Base-by-base conservation (phyloP, 140 eudicot genomes). In the Senecio squalidus region DNA sequence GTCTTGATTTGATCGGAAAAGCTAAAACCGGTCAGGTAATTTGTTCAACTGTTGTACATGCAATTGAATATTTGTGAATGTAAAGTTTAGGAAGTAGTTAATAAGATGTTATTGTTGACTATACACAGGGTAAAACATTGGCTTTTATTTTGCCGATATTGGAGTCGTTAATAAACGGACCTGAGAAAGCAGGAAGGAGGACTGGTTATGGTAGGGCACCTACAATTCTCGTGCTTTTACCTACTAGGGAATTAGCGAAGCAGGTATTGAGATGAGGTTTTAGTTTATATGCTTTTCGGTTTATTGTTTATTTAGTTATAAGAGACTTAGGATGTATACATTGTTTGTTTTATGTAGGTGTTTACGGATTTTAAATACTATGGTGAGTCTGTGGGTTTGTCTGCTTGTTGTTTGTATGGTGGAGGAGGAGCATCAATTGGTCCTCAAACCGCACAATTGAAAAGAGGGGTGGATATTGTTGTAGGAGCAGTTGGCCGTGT, bases 401-500 rank as follows among this genome's bases (percentile, higher is more conserved):
- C 65, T n/a, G 55, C 89, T 4, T 88, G 96, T 45, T 93, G 96
- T 74, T 66, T 93, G 52, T 93, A 93, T 60, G 99, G 99, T 39
- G 93, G 92, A 22, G 75, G 93, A 29, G 93, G 92, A 25, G 75
- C 95, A 16, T 88, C 96, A 0, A 74, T 76, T 30, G 76, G 68
- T 17, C 62, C 84, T 62, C 99, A 93, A 60, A 69, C 75, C 4
- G 40, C 28, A 23, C 88, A 78, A 34, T 65, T 93, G 73, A 84
- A 88, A 73, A 67, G 99, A 76, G 99, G 99, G 41, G 95, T 93
- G 13, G 99, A 93, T 60, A 72, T 93, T 28, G 89, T 93, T 31
- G 80, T 93, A 8, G 99, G 96, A 44, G 88, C 96, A 4, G 95
- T 95, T 62, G 99, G 99, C 3, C 92, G 96, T 53, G 76, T 93